A percentile compares a stretch with the other conserved stretches of the same genome.
Evolutionary conservation across 331 rosid species (phyloP).

Genomic region (Spiraea crenata): DNA sequence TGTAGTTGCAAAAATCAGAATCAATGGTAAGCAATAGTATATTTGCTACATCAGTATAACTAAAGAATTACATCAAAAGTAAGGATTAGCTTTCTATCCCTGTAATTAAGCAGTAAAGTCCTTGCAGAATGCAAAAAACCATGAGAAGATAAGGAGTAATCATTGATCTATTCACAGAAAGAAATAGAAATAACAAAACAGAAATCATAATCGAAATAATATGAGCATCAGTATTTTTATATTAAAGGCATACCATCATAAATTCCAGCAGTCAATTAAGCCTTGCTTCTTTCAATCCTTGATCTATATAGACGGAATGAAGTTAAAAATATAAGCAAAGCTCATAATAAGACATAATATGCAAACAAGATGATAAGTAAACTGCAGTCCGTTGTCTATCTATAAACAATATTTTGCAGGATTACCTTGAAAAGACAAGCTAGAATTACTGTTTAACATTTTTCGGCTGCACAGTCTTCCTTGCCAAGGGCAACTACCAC

Average conservation of each 20-base stretch:
- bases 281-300: background rate
- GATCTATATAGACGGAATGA: background rate
- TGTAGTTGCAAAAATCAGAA: too few relatives aligned
- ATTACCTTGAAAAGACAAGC: background rate
- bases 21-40: too few relatives aligned
- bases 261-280: background rate
- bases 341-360: background rate
- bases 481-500: constrained; percentile 70
- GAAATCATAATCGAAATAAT: too few relatives aligned
- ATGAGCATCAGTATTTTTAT: background rate
- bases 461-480: constrained; percentile 73
- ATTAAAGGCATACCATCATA: background rate
- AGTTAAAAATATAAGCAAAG: background rate
- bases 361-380: background rate
- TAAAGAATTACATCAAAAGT: too few relatives aligned
- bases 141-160: too few relatives aligned
- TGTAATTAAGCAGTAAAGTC: too few relatives aligned
- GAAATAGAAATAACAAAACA: too few relatives aligned
- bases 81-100: too few relatives aligned
- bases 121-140: too few relatives aligned
- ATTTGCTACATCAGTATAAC: too few relatives aligned
- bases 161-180: too few relatives aligned
- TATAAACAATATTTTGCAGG: background rate
- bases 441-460: constrained; percentile 36
- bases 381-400: background rate